Evolutionary conservation across 2,329 filamentous ascomycete genomes (phyloP), one percentile per base, ranked within the genome.

Genomic region (Beauveria bassiana): DNA sequence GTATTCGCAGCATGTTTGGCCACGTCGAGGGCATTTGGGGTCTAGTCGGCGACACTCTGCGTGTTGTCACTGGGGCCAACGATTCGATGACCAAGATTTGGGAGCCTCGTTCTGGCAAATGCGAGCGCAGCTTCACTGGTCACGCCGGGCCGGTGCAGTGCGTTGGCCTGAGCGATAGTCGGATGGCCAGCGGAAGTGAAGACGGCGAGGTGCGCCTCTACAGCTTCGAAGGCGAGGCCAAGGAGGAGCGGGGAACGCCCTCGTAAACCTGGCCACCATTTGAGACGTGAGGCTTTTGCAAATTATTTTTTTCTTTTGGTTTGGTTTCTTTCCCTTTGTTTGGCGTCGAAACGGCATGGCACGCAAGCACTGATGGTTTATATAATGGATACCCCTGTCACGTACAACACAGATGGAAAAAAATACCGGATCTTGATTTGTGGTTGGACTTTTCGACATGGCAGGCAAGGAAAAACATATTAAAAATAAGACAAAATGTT

Each of bases 1-100:
- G 91, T 69, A 81, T 97, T 40, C 89, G 91, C 64, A 96, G 91
- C 38, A 96, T 97, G 79, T 99, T 98, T 71, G 95, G 95, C 0
- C 95, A 99, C 70, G 84, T 99, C 24, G 95, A 99, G 73, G 95
- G 95, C 38, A 89, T 99, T 22, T 99, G 95, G 95, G 89, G 90
- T 6, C 81, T 99, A 3, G 91, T 90, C 0, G 93, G 90, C 3
- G 93, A 98, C 74, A 93, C 89, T 1, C 78, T 98, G 22, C 86
- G 95, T 12, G 86, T 96, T 18, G 91, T 98, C 16, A 91, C 89
- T 20, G 93, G 93, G 0, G 90, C 91, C 12, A 92, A 98, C 73
- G 95, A 99, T 74, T 87, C 91, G 47, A 96, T 93, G 86, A 90
- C 96, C 68, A 98, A 98, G 78, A 73, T 83, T 38, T 99, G 95